Percentiles rank a stretch among this genome's conserved stretches.
Evolutionary conservation across 495 filamentous ascomycete genomes (phyloP).

Genomic region (Penicillium ucsense): DNA sequence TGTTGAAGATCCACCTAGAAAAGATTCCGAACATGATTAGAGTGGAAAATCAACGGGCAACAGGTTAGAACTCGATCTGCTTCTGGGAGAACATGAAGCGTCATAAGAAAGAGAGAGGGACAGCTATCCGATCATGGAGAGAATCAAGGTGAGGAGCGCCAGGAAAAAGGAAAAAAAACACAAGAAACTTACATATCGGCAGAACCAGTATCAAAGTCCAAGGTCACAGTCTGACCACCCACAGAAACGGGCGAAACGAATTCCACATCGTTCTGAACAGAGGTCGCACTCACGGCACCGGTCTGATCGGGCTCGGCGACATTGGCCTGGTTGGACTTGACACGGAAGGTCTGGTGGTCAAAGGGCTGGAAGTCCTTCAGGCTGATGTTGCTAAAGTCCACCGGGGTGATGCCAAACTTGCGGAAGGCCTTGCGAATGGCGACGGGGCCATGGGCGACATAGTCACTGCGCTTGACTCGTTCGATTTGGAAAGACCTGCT

Average conservation of each 20-base stretch:
- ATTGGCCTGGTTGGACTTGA: slow-evolving; percentile 7
- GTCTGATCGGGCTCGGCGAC: slow-evolving; percentile 22
- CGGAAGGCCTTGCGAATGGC: slow-evolving; percentile 52
- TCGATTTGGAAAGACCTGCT: slow-evolving; percentile 50
- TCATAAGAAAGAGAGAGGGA: no score
- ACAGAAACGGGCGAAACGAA: slow-evolving; percentile 64
- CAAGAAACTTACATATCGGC: slow-evolving; percentile 62
- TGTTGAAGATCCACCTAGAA: slow-evolving; percentile 67
- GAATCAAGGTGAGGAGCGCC: background rate
- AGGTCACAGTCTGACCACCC: slow-evolving; percentile 61
- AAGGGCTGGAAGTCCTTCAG: slow-evolving; percentile 28
- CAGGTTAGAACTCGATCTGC: background rate
- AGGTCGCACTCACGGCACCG: slow-evolving; percentile 51
- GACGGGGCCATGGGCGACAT: slow-evolving; percentile 43
- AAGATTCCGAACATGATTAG: no score
- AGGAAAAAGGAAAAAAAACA: no score
- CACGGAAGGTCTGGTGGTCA: slow-evolving; percentile 9
- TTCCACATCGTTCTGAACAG: slow-evolving; percentile 52
- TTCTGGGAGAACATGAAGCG: no score
- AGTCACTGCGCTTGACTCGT: slow-evolving; percentile 43
- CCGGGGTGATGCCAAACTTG: slow-evolving; percentile 46
- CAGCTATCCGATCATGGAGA: background rate
- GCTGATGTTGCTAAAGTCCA: slow-evolving; percentile 16
- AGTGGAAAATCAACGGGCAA: background rate
- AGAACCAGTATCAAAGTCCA: slow-evolving; percentile 80